A percentile compares a stretch with the other conserved stretches of the same genome.
phyloP scores from a whole-genome alignment of 805 yeast genomes.

The Kluyveromyces dobzhanskii region DNA sequence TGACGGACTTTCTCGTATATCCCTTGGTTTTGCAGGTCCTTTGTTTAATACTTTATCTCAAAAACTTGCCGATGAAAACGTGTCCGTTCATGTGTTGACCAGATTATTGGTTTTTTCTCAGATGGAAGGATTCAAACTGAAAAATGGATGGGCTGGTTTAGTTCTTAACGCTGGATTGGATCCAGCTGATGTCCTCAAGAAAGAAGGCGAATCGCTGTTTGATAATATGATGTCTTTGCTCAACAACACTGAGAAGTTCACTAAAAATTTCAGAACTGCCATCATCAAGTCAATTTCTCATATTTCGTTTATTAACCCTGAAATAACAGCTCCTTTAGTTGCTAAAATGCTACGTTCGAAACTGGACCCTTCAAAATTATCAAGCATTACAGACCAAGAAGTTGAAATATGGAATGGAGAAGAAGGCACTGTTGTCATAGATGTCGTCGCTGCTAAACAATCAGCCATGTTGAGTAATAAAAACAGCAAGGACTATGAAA shows the following conservation, averaged over 20 bases:
- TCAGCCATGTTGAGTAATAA: constrained; percentile 45
- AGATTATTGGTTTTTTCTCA: constrained; percentile 39
- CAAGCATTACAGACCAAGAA: constrained; percentile 39
- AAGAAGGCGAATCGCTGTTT: constrained; percentile 18
- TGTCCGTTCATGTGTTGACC: constrained; percentile 30
- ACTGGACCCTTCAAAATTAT: constrained; percentile 31
- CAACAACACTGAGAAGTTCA: constrained; percentile 8
- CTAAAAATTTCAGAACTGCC: constrained; percentile 32
- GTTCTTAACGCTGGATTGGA: constrained; percentile 53
- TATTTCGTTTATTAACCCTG: constrained; percentile 53
- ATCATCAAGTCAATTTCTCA: constrained; percentile 45
- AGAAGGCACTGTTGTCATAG: constrained; percentile 63
- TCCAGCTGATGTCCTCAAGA: constrained; percentile 48
- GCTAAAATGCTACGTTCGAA: constrained; percentile 36
- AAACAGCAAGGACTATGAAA: constrained; percentile 77
- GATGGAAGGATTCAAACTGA: constrained; percentile 29
- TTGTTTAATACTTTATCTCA: constrained; percentile 34
- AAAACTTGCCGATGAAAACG: constrained; percentile 16
- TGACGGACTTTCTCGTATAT: constrained; percentile 17
- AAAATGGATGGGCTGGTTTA: constrained; percentile 71
- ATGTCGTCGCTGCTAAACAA: constrained; percentile 45
- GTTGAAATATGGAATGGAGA: constrained; percentile 57
- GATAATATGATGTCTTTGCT: constrained; percentile 16
- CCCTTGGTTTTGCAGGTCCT: constrained; percentile 28
- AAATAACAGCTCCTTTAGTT: constrained; percentile 44